Conservation (phyloP, 2,329 filamentous ascomycete species). For the Phialocephala subalpina region DNA sequence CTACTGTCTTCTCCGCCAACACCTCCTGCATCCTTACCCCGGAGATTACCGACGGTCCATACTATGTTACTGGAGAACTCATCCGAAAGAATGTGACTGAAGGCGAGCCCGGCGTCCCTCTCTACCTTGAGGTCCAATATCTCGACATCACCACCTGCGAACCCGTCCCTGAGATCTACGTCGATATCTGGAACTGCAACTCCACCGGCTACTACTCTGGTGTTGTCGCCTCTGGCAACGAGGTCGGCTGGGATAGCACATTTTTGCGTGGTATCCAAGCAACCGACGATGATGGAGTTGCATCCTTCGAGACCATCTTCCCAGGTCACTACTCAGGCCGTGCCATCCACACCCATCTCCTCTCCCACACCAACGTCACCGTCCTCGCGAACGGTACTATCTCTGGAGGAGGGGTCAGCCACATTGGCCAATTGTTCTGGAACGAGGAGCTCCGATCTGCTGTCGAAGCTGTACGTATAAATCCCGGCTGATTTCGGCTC, state of each 20-base stretch:
- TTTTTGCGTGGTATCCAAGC: constrained; percentile 51
- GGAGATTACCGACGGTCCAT: constrained; percentile 62
- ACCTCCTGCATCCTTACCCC: constrained; percentile 58
- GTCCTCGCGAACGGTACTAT: constrained; percentile 50
- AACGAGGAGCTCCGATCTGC: constrained; percentile 59
- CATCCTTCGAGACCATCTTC: constrained; percentile 51
- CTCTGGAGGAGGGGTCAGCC: constrained; percentile 55
- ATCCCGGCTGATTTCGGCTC: no score
- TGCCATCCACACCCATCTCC: constrained; percentile 55
- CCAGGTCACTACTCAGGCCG: constrained; percentile 56
- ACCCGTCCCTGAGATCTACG: constrained; percentile 46
- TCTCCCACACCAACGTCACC: constrained; percentile 46
- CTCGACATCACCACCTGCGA: constrained; percentile 51
- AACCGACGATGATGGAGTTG: constrained; percentile 50
- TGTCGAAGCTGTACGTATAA: constrained; percentile 48
- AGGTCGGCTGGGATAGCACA: constrained; percentile 41
- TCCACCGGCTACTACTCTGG: constrained; percentile 49
- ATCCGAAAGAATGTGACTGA: constrained; percentile 49
- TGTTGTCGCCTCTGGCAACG: constrained; percentile 37
- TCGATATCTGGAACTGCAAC: constrained; percentile 53
- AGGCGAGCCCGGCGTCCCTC: constrained; percentile 14
- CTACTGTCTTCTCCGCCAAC: constrained; percentile 52
- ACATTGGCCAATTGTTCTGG: constrained; percentile 67
- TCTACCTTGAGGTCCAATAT: constrained; percentile 45
- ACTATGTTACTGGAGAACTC: constrained; percentile 52